phyloP scores from a whole-genome alignment of 352 stramenopile genomes.

The Phytophthora hybrid region DNA sequence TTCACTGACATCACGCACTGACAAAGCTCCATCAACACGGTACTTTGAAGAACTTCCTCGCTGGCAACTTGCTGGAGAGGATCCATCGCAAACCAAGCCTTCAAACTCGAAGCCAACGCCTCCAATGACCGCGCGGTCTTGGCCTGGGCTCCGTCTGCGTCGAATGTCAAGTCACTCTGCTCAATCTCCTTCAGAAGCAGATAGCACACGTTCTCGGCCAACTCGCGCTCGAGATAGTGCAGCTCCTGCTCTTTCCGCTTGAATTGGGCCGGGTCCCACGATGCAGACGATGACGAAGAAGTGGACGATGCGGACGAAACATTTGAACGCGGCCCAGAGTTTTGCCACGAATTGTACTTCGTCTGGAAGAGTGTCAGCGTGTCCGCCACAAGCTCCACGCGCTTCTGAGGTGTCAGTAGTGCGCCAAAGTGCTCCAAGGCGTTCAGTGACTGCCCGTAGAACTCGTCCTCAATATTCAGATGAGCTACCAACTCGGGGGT shows the following conservation, averaged over 20 bases:
- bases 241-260: constrained; percentile 50
- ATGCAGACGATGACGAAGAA: constrained; percentile 37
- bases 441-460: constrained; percentile 60
- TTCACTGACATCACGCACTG: constrained; percentile 33
- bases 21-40: constrained; percentile 34
- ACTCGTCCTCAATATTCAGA: constrained; percentile 46
- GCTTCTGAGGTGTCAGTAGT: constrained; percentile 55
- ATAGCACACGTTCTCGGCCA: constrained; percentile 44
- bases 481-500: constrained; percentile 28
- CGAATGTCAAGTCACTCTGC: constrained; percentile 15
- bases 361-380: constrained; percentile 53
- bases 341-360: constrained; percentile 51
- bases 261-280: constrained; percentile 40
- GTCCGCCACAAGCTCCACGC: constrained; percentile 60
- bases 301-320: constrained; percentile 43
- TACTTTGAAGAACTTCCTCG: constrained; percentile 22
- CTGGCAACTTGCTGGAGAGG: constrained; percentile 28
- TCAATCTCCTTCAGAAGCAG: constrained; percentile 41
- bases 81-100: constrained; percentile 43
- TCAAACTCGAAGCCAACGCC: constrained; percentile 19
- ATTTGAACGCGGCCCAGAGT: constrained; percentile 35
- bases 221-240: constrained; percentile 45
- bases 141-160: background rate
- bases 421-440: constrained; percentile 47
- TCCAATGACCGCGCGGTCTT: constrained; percentile 12